Percentiles rank a stretch among this genome's conserved stretches.
phyloP scores from a whole-genome alignment of 2,329 filamentous ascomycete species.

The Aureobasidium sp. region DNA sequence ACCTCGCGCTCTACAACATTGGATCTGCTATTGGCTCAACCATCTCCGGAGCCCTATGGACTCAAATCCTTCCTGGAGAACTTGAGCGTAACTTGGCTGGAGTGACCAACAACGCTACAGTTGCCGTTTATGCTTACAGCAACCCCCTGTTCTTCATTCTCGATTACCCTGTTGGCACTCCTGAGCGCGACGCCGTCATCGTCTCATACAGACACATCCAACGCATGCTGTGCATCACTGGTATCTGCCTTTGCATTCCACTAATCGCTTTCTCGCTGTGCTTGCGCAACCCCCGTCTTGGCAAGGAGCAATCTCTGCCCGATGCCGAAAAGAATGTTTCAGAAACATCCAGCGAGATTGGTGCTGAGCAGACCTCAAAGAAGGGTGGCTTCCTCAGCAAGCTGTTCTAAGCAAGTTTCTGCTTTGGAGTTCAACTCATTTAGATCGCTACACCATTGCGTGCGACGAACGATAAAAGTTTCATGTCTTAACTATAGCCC shows the following conservation, averaged over 20 bases:
- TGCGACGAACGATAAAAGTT: background rate
- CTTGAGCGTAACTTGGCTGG: constrained; percentile 30
- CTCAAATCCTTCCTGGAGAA: constrained; percentile 42
- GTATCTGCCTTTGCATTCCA: constrained; percentile 39
- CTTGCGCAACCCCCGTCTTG: constrained; percentile 38
- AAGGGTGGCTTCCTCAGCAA: background rate
- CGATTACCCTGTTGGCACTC: constrained; percentile 36
- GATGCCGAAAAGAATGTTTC: constrained; percentile 34
- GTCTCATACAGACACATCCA: constrained; percentile 39
- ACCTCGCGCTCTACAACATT: constrained; percentile 51
- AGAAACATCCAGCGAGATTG: background rate
- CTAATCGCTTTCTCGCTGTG: constrained; percentile 38
- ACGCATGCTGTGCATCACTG: constrained; percentile 41
- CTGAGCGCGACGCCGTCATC: constrained; percentile 35
- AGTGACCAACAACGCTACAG: constrained; percentile 27
- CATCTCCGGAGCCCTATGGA: constrained; percentile 57
- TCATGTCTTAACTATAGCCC: background rate
- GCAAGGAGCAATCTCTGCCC: constrained; percentile 37
- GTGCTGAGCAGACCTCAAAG: background rate
- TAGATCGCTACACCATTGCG: background rate
- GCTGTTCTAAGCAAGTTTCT: background rate
- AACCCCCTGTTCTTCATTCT: constrained; percentile 32
- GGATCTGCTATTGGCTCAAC: constrained; percentile 36
- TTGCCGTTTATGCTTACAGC: constrained; percentile 33
- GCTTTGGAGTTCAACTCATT: too few relatives aligned